Conservation (phyloP, 73 alveolate species). For the Tetrahymena thermophila region DNA sequence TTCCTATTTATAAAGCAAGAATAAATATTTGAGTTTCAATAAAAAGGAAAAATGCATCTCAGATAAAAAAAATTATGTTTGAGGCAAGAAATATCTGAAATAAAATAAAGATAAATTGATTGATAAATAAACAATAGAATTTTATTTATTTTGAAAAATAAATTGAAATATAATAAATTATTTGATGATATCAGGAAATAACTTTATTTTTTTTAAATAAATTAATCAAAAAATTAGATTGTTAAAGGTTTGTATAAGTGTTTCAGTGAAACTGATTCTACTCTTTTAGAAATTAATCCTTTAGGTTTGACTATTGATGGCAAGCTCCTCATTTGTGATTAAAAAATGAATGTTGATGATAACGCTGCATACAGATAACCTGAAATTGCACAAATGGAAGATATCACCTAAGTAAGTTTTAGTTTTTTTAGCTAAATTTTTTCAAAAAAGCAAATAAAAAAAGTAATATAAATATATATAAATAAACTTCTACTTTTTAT, state of each 20-base stretch:
- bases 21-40: no score
- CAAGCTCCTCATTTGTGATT: constrained; percentile 60
- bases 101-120: no score
- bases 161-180: no score
- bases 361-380: constrained; percentile 79
- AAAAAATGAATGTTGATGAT: constrained; percentile 83
- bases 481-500: neutral
- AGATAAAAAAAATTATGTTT: no score
- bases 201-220: neutral
- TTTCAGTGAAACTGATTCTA: constrained; percentile 67
- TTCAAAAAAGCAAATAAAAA: neutral
- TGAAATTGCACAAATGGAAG: constrained; percentile 65
- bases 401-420: neutral
- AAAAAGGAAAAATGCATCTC: no score
- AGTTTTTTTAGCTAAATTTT: neutral
- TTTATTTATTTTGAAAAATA: no score
- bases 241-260: constrained; percentile 46
- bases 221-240: neutral
- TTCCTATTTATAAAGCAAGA: no score
- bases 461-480: no score
- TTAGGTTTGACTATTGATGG: constrained; percentile 61
- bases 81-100: neutral
- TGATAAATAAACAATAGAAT: no score
- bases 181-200: neutral
- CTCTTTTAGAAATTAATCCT: constrained; percentile 78